Conservation (phyloP, 805 yeast species). For the Starmerella sirachaensis region DNA sequence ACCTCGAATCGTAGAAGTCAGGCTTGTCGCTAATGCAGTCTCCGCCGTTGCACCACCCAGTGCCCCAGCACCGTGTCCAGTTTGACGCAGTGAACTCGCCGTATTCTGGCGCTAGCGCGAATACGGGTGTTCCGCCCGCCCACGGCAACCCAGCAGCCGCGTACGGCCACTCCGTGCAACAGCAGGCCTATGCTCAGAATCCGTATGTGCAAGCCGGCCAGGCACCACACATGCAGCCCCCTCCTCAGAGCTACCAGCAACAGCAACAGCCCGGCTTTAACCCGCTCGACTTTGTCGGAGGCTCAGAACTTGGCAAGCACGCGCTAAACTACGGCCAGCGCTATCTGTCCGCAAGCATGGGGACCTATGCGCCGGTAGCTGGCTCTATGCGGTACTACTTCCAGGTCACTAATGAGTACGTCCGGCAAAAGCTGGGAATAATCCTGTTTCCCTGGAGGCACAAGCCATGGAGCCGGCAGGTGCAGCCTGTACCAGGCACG, state of each 20-base stretch:
- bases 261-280: conserved; percentile 7
- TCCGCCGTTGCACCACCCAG: conserved; percentile 36
- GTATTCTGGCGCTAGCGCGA: conserved; percentile 3
- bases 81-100: conserved; percentile 20
- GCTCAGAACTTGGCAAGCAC: conserved; percentile 69
- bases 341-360: conserved; percentile 59
- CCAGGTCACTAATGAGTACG: conserved; percentile 83
- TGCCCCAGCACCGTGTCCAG: conserved; percentile 36
- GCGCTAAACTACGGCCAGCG: conserved; percentile 75
- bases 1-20: background rate
- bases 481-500: conserved; percentile 29
- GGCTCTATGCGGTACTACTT: conserved; percentile 70
- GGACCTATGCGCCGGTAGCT: conserved; percentile 36
- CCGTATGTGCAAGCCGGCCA: conserved; percentile 20
- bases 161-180: conserved; percentile 1
- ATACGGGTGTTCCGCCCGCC: background rate
- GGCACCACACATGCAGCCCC: conserved; percentile 16
- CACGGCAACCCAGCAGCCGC: conserved; percentile 2
- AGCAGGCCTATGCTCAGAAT: background rate
- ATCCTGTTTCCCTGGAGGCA: conserved; percentile 79
- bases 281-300: conserved; percentile 60
- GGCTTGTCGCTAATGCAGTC: conserved; percentile 15
- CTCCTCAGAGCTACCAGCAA: conserved; percentile 2
- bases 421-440: conserved; percentile 54
- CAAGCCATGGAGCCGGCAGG: conserved; percentile 63